phyloP scores from a whole-genome alignment of 2,329 filamentous ascomycete species.

The Cytospora mali region DNA sequence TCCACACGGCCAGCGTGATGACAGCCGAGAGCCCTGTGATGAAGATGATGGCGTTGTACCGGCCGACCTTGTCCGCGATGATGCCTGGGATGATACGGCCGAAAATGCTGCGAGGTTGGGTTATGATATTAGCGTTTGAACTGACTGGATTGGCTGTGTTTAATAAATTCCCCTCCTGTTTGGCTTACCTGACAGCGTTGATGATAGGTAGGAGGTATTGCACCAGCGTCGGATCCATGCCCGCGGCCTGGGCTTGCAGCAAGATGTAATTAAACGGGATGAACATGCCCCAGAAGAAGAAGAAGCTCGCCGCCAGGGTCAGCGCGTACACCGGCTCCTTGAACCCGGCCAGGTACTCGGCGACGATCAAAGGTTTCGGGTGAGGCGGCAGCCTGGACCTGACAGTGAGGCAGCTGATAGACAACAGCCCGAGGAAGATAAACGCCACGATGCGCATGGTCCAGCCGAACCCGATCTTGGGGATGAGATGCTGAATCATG shows the following conservation, averaged over 20 bases:
- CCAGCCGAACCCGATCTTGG: constrained; percentile 47
- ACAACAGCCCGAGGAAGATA: constrained; percentile 40
- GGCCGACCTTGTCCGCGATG: constrained; percentile 44
- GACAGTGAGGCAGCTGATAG: constrained; percentile 37
- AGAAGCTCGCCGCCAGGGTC: constrained; percentile 50
- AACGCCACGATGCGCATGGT: constrained; percentile 43
- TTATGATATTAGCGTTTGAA: not conserved
- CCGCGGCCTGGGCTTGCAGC: constrained; percentile 49
- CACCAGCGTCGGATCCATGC: constrained; percentile 45
- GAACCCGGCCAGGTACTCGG: constrained; percentile 51
- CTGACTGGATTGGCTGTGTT: constrained; percentile 9
- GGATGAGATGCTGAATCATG: constrained; percentile 55
- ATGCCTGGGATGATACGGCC: constrained; percentile 56
- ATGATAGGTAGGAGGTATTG: constrained; percentile 60
- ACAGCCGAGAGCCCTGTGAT: constrained; percentile 47
- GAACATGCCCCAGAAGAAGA: constrained; percentile 60
- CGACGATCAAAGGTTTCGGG: constrained; percentile 45
- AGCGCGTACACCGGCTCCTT: constrained; percentile 49
- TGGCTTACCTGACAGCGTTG: constrained; percentile 51
- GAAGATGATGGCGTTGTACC: constrained; percentile 48
- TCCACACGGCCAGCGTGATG: constrained; percentile 46
- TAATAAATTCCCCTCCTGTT: too few species aligned
- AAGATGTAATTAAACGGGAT: constrained; percentile 57
- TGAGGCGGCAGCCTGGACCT: constrained; percentile 40
- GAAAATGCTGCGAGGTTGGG: constrained; percentile 47